Conservation (phyloP, 805 yeast species). For the Jamesozyma gamospora region DNA sequence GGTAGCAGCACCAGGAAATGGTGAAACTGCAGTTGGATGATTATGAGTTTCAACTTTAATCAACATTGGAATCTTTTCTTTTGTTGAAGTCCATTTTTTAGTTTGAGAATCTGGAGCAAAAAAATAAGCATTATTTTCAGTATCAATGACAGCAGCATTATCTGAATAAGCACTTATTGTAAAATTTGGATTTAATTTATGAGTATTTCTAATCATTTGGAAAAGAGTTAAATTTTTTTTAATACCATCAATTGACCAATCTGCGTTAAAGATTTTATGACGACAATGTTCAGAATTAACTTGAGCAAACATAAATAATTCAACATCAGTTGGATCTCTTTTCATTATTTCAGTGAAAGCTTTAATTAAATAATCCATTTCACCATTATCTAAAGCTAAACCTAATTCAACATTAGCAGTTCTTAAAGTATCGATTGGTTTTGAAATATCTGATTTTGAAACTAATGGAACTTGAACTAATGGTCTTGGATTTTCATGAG, state of each 20-base stretch:
- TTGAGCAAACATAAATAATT: conserved; percentile 97
- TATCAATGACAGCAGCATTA: conserved; percentile 83
- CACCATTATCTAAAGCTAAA: conserved; percentile 89
- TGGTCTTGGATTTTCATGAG: conserved; percentile 73
- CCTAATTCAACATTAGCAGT: conserved; percentile 80
- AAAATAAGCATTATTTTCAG: conserved; percentile 51
- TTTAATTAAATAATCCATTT: conserved; percentile 73
- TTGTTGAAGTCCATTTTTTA: conserved; percentile 61
- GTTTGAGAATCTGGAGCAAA: conserved; percentile 69
- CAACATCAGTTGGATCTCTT: conserved; percentile 95
- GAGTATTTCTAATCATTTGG: conserved; percentile 94
- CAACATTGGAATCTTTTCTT: conserved; percentile 77
- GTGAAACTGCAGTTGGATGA: conserved; percentile 98
- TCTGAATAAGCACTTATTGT: conserved; percentile 94
- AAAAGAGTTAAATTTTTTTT: conserved; percentile 67
- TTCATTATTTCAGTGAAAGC: conserved; percentile 70
- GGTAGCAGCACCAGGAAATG: conserved; percentile 98
- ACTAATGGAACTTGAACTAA: conserved; percentile 63
- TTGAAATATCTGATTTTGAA: conserved; percentile 20
- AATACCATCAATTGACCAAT: conserved; percentile 88
- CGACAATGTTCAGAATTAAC: conserved; percentile 99
- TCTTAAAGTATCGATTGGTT: conserved; percentile 45
- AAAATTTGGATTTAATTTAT: conserved; percentile 62
- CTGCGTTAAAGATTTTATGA: conserved; percentile 97
- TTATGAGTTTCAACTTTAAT: conserved; percentile 97